phyloP scores from a whole-genome alignment of 1,139 yeast species.

The Lodderomyces metapsilosis region DNA sequence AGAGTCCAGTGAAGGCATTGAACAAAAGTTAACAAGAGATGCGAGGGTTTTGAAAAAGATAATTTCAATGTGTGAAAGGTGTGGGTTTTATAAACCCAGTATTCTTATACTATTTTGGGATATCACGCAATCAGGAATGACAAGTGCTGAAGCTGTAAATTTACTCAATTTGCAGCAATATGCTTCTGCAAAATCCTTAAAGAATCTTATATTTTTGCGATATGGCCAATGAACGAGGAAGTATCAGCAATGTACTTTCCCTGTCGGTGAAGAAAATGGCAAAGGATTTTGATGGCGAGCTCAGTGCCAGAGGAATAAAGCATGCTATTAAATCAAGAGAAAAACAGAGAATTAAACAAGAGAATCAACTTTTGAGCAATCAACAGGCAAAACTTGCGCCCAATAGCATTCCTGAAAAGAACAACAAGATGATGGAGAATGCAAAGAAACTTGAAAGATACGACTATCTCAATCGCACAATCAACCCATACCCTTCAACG shows the following conservation, averaged over 20 bases:
- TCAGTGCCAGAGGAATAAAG: slow-evolving; percentile 31
- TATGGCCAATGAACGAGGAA: slow-evolving; percentile 29
- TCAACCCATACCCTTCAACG: background rate
- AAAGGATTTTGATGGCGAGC: slow-evolving; percentile 26
- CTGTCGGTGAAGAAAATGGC: slow-evolving; percentile 26
- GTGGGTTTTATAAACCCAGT: slow-evolving; percentile 34
- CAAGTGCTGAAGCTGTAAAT: slow-evolving; percentile 17
- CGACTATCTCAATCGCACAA: slow-evolving; percentile 24
- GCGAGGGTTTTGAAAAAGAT: slow-evolving; percentile 37
- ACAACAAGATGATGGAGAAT: slow-evolving; percentile 24
- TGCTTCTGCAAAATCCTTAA: slow-evolving; percentile 15
- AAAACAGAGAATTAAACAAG: background rate
- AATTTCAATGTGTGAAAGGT: slow-evolving; percentile 33
- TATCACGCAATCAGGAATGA: slow-evolving; percentile 20
- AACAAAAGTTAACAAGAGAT: slow-evolving; percentile 36
- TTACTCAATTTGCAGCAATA: slow-evolving; percentile 19
- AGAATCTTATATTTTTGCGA: slow-evolving; percentile 31
- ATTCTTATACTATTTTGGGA: slow-evolving; percentile 44
- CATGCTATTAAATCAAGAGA: slow-evolving; percentile 16
- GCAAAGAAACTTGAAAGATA: slow-evolving; percentile 33
- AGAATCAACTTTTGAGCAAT: background rate
- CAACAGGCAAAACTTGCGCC: slow-evolving; percentile 6
- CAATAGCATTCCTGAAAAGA: slow-evolving; percentile 16
- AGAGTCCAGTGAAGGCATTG: slow-evolving; percentile 12
- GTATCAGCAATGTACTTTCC: slow-evolving; percentile 29